Conservation (phyloP, 495 filamentous ascomycete species). For the Penicillium waksmanii region DNA sequence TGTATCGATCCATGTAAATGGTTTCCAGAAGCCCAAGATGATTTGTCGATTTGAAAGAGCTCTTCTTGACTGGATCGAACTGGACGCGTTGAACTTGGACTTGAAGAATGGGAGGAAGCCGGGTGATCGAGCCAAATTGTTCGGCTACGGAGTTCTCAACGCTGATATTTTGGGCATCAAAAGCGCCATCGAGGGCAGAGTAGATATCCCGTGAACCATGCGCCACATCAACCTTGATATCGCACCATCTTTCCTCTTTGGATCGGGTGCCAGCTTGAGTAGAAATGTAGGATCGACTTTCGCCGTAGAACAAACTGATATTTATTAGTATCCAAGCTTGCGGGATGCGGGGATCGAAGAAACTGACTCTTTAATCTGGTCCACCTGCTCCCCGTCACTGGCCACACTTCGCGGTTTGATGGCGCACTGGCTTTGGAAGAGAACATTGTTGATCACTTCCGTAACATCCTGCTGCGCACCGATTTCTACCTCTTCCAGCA, state of each 20-base stretch:
- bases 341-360: background rate
- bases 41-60: constrained; percentile 74
- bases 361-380: constrained; percentile 70
- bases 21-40: constrained; percentile 74
- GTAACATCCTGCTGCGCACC: constrained; percentile 87
- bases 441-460: constrained; percentile 89
- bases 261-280: constrained; percentile 46
- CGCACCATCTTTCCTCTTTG: constrained; percentile 62
- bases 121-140: constrained; percentile 75
- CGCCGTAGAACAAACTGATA: constrained; percentile 61
- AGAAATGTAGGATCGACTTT: constrained; percentile 56
- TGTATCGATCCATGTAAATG: constrained; percentile 88
- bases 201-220: constrained; percentile 70
- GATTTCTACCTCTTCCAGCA: constrained; percentile 61
- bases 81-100: constrained; percentile 84
- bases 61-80: constrained; percentile 62
- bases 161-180: constrained; percentile 74
- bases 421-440: constrained; percentile 87
- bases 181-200: constrained; percentile 80
- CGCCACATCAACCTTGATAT: constrained; percentile 67
- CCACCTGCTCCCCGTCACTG: constrained; percentile 72
- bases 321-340: constrained; percentile 24
- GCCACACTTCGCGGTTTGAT: constrained; percentile 68
- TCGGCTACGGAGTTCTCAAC: constrained; percentile 64
- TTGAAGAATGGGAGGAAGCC: constrained; percentile 82